A percentile compares a stretch with the other conserved stretches of the same genome.
Conservation (phyloP, 257 asterid species). For the Ophiorrhiza pumila region DNA sequence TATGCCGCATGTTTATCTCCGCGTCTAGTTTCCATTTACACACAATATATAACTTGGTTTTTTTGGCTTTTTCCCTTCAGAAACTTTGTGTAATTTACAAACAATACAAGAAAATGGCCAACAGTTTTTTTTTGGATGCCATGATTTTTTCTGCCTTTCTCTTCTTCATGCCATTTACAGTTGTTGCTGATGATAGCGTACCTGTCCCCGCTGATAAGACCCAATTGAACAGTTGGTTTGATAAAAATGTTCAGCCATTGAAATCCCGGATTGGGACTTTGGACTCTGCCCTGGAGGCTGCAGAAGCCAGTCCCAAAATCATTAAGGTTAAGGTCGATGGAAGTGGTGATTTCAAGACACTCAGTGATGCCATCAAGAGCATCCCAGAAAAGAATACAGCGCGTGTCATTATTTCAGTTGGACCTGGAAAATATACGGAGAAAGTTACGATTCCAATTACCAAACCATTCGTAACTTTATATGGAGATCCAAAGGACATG, state of each 20-base stretch:
- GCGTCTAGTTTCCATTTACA: too few relatives aligned
- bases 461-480: slow-evolving; percentile 53
- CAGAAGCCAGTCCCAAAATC: slow-evolving; percentile 29
- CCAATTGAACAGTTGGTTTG: slow-evolving; percentile 17
- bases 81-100: too few relatives aligned
- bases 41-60: too few relatives aligned
- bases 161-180: background rate
- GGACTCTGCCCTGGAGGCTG: slow-evolving; percentile 31
- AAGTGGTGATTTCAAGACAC: slow-evolving; percentile 58
- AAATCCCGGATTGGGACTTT: slow-evolving; percentile 16
- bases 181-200: background rate
- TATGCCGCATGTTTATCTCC: too few relatives aligned
- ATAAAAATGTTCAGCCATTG: slow-evolving; percentile 18
- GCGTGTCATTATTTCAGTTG: too few relatives aligned
- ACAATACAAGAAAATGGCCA: background rate
- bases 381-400: slow-evolving; percentile 44
- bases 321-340: slow-evolving; percentile 45
- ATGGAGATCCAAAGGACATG: slow-evolving; percentile 48
- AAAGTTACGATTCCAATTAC: background rate
- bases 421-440: too few relatives aligned
- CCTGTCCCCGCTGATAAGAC: background rate
- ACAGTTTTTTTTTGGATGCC: background rate
- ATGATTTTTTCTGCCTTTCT: background rate
- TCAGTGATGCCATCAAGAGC: slow-evolving; percentile 51
- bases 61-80: too few relatives aligned